Evolutionary conservation across 2,329 filamentous ascomycete genomes (phyloP).

Genomic region (Penicillium polonicum): DNA sequence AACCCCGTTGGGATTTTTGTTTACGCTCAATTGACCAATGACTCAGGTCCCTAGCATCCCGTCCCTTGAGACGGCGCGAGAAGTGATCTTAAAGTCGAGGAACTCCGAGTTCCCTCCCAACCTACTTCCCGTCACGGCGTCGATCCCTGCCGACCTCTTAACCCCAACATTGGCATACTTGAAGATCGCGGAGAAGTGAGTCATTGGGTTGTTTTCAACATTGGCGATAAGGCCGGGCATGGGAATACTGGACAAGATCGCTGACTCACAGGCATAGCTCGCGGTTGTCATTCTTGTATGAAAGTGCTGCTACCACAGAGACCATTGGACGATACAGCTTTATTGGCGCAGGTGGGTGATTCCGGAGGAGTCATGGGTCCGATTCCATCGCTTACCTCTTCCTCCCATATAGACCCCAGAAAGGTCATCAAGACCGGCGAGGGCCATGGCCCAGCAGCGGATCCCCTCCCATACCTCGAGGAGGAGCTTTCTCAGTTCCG

Average conservation of each 20-base stretch:
- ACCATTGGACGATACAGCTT: conserved; percentile 95
- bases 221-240: conserved; percentile 3
- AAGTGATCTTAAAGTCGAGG: conserved; percentile 54
- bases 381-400: conserved; percentile 12
- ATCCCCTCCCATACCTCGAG: conserved; percentile 81
- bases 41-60: conserved; percentile 56
- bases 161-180: conserved; percentile 95
- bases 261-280: conserved; percentile 45
- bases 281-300: conserved; percentile 88
- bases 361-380: not conserved
- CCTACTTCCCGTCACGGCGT: conserved; percentile 76
- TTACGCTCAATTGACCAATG: conserved; percentile 15
- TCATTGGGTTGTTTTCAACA: conserved; percentile 22
- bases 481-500: conserved; percentile 74
- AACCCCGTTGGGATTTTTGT: not conserved
- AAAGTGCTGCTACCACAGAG: conserved; percentile 88
- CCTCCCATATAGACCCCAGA: conserved; percentile 51
- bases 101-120: conserved; percentile 64
- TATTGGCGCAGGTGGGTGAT: conserved; percentile 67
- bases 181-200: conserved; percentile 75
- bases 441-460: conserved; percentile 77
- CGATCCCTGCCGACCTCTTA: conserved; percentile 86
- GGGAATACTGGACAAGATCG: conserved; percentile 3
- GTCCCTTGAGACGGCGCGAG: conserved; percentile 59
- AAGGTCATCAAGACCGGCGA: conserved; percentile 86